A percentile compares a stretch with the other conserved stretches of the same genome.
Evolutionary conservation across 2,329 filamentous ascomycete genomes (phyloP).

Genomic region (Domatiomyces catenatus): DNA sequence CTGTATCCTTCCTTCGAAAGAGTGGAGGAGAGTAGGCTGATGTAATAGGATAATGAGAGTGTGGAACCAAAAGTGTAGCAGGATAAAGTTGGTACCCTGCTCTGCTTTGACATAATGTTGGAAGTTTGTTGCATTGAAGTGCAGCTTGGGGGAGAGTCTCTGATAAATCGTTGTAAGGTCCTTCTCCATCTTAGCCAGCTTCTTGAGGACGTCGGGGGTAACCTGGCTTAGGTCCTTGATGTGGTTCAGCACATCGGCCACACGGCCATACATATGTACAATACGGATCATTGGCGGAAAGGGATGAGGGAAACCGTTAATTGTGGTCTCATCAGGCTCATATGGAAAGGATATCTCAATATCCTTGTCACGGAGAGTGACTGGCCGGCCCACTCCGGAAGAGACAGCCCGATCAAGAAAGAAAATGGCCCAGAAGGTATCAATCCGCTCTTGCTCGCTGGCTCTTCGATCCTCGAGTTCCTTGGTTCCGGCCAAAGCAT

Average conservation of each 20-base stretch:
- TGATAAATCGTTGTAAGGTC: conserved; percentile 64
- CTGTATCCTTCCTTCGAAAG: conserved; percentile 53
- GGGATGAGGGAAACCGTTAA: conserved; percentile 57
- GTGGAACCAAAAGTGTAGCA: conserved; percentile 50
- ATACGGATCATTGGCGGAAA: conserved; percentile 71
- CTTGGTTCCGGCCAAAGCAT: conserved; percentile 22
- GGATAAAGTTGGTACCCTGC: conserved; percentile 72
- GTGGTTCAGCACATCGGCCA: conserved; percentile 71
- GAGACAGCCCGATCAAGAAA: conserved; percentile 77
- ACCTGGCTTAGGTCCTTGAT: conserved; percentile 60
- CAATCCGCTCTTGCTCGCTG: conserved; percentile 65
- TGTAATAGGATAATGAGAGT: conserved; percentile 16
- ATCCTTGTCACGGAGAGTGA: conserved; percentile 69
- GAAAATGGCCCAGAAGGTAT: conserved; percentile 84
- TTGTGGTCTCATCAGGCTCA: conserved; percentile 35
- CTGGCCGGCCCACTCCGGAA: conserved; percentile 68
- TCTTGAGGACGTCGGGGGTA: conserved; percentile 56
- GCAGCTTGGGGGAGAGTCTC: conserved; percentile 54
- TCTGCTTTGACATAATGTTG: conserved; percentile 66
- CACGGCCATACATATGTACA: conserved; percentile 69
- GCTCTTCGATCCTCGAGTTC: conserved; percentile 26
- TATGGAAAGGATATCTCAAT: conserved; percentile 61
- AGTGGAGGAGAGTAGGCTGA: conserved; percentile 58
- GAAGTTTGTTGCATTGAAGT: conserved; percentile 77
- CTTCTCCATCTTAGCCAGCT: conserved; percentile 61